Evolutionary conservation across 345 rosid species (phyloP), one percentile per base, ranked within the genome.

Genomic region (Raphanus sativus): DNA sequence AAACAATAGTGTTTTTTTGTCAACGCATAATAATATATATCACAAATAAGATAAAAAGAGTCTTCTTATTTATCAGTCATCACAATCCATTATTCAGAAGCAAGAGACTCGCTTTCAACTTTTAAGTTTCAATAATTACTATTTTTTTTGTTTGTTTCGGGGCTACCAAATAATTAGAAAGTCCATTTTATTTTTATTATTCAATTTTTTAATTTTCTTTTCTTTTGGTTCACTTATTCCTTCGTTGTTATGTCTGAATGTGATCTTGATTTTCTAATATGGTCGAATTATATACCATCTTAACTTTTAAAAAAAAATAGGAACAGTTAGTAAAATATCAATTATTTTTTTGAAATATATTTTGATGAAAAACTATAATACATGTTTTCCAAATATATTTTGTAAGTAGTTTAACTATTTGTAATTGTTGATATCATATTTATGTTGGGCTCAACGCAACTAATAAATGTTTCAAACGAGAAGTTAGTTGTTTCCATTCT

Each of bases 281-380:
- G 21, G 21, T 21, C 21, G 21, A 21, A 21, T 21, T 21, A 21
- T 21, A 21, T 21, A 21, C 21, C 21, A 21, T 21, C 1, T 21
- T 21, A 21, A 21, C 21, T 21, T 21, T 21, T 21, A 0, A 21
- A 21, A 21, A 21, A n/a, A 2, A 25, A 13, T 13, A 21, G 21
- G 21, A 21, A 21, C 21, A 21, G 21, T 21, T 21, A 21, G 1
- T 63, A 94, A 58, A 83, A 94, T 11, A 59, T 50, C 15, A 10
- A 45, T 50, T 50, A 13, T 25, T 59, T 59, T 25, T 2, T 8
- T 8, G 12, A 59, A 58, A 25, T 58, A 24, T 58, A 58, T 25
- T 28, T 59, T 59, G 13, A 11, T 26, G 15, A 8, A n/a, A n/a
- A n/a, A n/a, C n/a, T n/a, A n/a, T n/a, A n/a, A n/a, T n/a, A n/a